These are phyloP conservation scores for Pyrenopolyporus hunteri DNA, from an alignment of 495 filamentous ascomycete species.

Conservation along the genomic window DNA sequence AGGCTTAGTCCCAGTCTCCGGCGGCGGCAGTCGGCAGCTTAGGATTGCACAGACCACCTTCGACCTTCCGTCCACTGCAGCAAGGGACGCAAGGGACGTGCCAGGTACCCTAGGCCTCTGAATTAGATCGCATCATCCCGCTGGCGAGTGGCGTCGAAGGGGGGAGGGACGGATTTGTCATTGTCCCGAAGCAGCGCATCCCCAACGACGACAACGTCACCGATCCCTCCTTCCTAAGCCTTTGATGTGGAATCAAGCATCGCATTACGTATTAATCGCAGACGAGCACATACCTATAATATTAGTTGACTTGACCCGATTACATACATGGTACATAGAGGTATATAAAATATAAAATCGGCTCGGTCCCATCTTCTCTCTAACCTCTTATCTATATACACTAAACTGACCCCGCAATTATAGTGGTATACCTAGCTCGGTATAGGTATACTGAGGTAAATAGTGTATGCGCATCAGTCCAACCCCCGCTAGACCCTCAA, in stretches of 20 bases:
- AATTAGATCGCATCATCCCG: conserved; percentile 29
- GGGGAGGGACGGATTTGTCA: conserved; percentile 42
- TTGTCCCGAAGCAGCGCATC: conserved; percentile 3
- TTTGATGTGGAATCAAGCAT: conserved; percentile 27
- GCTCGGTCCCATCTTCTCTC: background rate
- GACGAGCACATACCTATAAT: too few species aligned
- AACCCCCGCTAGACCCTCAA: background rate
- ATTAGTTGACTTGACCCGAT: background rate
- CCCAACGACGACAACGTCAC: conserved; percentile 33
- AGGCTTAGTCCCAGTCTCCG: too few species aligned
- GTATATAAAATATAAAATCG: background rate
- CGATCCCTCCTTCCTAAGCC: background rate
- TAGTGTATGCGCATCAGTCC: too few species aligned
- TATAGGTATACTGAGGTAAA: too few species aligned
- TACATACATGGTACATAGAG: too few species aligned
- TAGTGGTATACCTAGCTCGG: too few species aligned
- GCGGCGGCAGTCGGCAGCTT: background rate
- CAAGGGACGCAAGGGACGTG: too few species aligned
- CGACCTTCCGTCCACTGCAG: too few species aligned
- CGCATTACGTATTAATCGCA: background rate
- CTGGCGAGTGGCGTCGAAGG: conserved; percentile 22
- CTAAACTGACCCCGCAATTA: too few species aligned
- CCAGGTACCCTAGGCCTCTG: background rate
- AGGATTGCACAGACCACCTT: conserved; percentile 23
- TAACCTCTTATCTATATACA: too few species aligned